These are phyloP conservation scores for Backusella macrospora DNA, from an alignment of 192 early-diverging fungal species.

Conservation along the genomic window DNA sequence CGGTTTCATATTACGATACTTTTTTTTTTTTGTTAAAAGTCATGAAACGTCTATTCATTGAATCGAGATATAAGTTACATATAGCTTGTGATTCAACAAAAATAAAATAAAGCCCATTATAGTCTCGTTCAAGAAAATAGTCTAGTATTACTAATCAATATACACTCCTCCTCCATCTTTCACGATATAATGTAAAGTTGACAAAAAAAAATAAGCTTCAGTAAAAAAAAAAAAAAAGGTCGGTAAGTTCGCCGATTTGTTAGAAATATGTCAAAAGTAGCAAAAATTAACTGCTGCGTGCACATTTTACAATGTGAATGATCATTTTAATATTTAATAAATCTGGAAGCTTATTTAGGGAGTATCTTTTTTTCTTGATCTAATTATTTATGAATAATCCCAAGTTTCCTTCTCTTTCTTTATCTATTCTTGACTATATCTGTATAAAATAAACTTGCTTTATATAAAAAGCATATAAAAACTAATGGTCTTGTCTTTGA, in stretches of 20 bases:
- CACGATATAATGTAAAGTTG: not conserved
- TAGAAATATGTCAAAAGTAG: not conserved
- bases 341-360: constrained; percentile 3
- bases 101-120: too few species aligned
- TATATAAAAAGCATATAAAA: not conserved
- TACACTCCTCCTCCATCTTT: not conserved
- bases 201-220: not conserved
- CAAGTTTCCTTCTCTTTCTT: not conserved
- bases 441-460: too few species aligned
- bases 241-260: constrained; percentile 1
- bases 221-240: not conserved
- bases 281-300: not conserved
- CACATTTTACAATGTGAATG: not conserved
- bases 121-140: too few species aligned
- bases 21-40: not conserved
- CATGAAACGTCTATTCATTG: too few species aligned
- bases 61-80: too few species aligned
- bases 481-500: not conserved
- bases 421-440: not conserved
- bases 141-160: not conserved
- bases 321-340: constrained; percentile 7
- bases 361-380: not conserved
- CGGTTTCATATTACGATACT: not conserved
- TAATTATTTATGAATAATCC: not conserved
- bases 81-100: too few species aligned